A percentile compares a stretch with the other conserved stretches of the same genome.
Evolutionary conservation across 371 early-diverging fungal species (phyloP).

Genomic region (Batkoa obscura): DNA sequence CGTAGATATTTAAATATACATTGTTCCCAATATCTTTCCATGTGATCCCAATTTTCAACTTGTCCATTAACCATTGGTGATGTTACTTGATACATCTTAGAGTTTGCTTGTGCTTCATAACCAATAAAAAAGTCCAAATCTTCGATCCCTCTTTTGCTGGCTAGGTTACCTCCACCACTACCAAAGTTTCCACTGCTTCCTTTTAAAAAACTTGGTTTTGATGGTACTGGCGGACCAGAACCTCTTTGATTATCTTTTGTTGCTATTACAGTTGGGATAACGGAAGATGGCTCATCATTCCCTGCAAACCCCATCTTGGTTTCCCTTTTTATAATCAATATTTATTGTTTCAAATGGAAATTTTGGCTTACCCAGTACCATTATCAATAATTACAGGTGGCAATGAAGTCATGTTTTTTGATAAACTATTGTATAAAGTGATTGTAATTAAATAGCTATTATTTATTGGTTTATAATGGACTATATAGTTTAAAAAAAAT

Average conservation of each 20-base stretch:
- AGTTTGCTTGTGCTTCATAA: conserved; percentile 80
- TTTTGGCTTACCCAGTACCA: conserved; percentile 65
- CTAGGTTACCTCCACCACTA: conserved; percentile 32
- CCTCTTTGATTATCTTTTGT: conserved; percentile 37
- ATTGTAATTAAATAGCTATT: too few species aligned
- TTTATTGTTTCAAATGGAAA: not conserved
- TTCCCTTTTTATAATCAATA: conserved; percentile 32
- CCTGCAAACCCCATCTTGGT: conserved; percentile 97
- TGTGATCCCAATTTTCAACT: conserved; percentile 85
- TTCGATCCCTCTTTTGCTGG: conserved; percentile 88
- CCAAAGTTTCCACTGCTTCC: conserved; percentile 12
- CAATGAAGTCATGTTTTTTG: not conserved
- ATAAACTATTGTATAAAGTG: too few species aligned
- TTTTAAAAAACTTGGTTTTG: conserved; percentile 34
- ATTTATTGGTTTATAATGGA: too few species aligned
- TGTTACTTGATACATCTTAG: conserved; percentile 61
- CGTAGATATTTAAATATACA: conserved; percentile 91
- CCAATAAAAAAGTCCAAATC: conserved; percentile 95
- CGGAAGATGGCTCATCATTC: conserved; percentile 87
- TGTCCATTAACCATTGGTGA: conserved; percentile 82
- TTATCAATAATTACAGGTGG: conserved; percentile 81
- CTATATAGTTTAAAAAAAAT: too few species aligned
- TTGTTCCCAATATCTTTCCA: conserved; percentile 91
- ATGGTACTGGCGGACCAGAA: conserved; percentile 30
- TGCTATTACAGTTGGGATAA: conserved; percentile 85